Evolutionary conservation across 441 rosid species (phyloP), one percentile per base, ranked within the genome.

Genomic region (Populus tomentosa): DNA sequence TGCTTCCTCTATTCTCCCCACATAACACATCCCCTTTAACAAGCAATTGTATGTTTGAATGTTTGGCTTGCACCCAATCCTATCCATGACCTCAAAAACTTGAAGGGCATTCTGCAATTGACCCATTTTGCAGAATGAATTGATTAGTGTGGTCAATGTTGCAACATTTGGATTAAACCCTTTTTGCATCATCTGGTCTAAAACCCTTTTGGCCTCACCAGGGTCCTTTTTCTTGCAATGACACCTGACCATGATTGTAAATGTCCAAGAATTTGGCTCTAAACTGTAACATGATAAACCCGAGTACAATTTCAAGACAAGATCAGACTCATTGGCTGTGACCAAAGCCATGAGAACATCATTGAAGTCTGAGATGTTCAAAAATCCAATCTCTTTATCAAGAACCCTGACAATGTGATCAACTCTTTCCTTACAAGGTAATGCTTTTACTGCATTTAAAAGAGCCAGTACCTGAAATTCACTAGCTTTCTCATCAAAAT

Each of bases 1-100:
- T 9, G 92, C 91, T 70, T 86, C 88, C 85, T 91, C 93, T 24
- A 91, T 89, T 61, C 82, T 89, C 26, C 95, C 95, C 24, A 89
- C 90, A 56, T 88, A 88, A 81, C 93, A 91, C 69, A 91, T 79
- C 28, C 93, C 90, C 73, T 87, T 89, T 46, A 91, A 70, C 85
- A 91, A 79, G 77, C 93, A 91, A 77, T 91, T 91, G 77, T 88
- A 86, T 1, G 90, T 87, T 62, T 85, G 89, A 38, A 87, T 61
- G 3, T 50, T 86, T 53, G 90, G 89, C 4, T 70, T 62, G 69
- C 85, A 83, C 28, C 84, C 86, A 13, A 79, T 59, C 71, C 66
- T 76, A 26, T 46, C 78, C 92, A 91, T 89, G 7, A 72, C 5
- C 6, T 85, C 84, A 53, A 89, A 35, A 10, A 83, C 86, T 64